Evolutionary conservation across 495 filamentous ascomycete genomes (phyloP).

Genomic region (Annulohypoxylon stygium): DNA sequence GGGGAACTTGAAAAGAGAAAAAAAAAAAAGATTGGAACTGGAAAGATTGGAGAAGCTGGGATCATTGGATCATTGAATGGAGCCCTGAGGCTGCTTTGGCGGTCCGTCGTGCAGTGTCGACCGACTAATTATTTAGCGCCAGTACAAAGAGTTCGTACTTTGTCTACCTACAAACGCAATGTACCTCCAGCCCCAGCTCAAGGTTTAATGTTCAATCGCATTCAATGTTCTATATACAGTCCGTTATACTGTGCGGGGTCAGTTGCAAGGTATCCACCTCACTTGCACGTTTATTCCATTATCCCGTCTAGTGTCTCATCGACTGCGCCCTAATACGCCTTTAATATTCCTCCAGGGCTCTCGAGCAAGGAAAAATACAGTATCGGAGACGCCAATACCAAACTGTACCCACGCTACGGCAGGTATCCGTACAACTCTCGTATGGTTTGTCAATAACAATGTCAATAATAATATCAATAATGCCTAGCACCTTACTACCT

Average conservation of each 20-base stretch:
- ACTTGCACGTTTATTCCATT: constrained; percentile 13
- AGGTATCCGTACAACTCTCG: constrained; percentile 41
- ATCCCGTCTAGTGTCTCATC: constrained; percentile 11
- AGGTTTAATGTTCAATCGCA: too few species aligned
- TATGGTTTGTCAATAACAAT: not conserved
- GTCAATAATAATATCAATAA: too few species aligned
- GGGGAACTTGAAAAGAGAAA: constrained; percentile 29
- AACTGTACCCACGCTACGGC: constrained; percentile 37
- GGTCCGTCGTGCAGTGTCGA: constrained; percentile 47
- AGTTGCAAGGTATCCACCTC: not conserved
- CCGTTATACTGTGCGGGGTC: not conserved
- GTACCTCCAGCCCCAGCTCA: too few species aligned
- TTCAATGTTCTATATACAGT: not conserved
- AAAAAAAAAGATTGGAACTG: constrained; percentile 1
- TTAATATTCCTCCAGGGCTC: constrained; percentile 1
- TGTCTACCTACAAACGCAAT: too few species aligned
- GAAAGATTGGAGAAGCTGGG: constrained; percentile 37
- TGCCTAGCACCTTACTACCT: too few species aligned
- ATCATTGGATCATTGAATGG: constrained; percentile 45
- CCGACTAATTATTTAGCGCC: not conserved
- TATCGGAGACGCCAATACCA: constrained; percentile 11
- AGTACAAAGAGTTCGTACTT: not conserved
- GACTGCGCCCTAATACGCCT: constrained; percentile 5
- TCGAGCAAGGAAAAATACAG: constrained; percentile 26
- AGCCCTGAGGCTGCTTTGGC: constrained; percentile 54